Evolutionary conservation across 352 stramenopile genomes (phyloP), one percentile per base, ranked within the genome.

Genomic region (Elongisporangium undulatum): DNA sequence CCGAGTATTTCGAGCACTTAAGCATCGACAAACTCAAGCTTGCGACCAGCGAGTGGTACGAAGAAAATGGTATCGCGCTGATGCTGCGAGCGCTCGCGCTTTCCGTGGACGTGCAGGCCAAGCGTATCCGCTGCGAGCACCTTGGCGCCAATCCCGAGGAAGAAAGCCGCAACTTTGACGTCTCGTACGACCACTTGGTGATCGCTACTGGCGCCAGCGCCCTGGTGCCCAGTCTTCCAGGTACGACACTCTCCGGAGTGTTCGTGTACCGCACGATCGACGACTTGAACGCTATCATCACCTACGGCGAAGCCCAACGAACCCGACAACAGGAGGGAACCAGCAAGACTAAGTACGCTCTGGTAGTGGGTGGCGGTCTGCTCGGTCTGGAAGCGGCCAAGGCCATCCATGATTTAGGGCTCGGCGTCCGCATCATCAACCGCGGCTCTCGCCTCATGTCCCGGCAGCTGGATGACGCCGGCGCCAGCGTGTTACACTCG

Each of bases 181-280:
- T 98, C 39, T 57, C 76, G 15, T 98, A 97, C 67, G 89, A 98
- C 67, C 85, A 79, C 22, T 69, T 90, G 13, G 87, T 98, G 7
- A 83, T 98, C 56, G 89, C 92, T 23, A 98, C 92, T 12, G 92
- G 92, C 54, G 90, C 78, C 16, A 96, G 77, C 61, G 83, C 92
- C 0, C 85, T 97, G 64, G 86, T 97, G 22, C 92, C 92, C 3
- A 75, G 74, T 17, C 91, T 97, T 62, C 80, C 77, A 38, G 90
- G 92, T 34, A 82, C 79, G 8, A 69, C 93, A 29, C 77, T 92
- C 21, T 84, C 74, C 7, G 92, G 92, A 16, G 89, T 98, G 7
- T 98, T 97, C 75, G 92, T 97, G 24, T 98, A 98, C 74, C 84
- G 92, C 57, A 97, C 90, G 0, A 96, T 98, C 67, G 78, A 94